Base-by-base conservation (phyloP, 2,329 filamentous ascomycete species). In the Aspergillus carbonarius region DNA sequence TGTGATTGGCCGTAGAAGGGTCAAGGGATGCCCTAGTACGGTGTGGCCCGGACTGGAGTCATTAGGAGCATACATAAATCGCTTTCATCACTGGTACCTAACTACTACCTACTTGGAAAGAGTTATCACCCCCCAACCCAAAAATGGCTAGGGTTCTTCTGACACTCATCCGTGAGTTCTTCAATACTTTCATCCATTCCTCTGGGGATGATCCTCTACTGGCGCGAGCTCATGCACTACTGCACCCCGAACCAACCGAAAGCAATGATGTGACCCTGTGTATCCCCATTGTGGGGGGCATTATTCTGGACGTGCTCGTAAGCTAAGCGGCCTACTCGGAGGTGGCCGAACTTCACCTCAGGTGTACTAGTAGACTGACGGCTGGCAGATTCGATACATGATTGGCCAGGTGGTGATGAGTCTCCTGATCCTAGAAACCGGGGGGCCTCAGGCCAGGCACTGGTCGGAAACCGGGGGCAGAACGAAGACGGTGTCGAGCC, bases 161-260 rank as follows among this genome's bases (percentile, higher is more conserved):
- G n/a, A 18, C 17, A 1, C 46, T 50, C 44, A 51, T 47, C 15
- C 46, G 51, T 13, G 25, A 55, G 27, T 20, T 51, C 3, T 37
- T 59, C 1, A 59, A 59, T 20, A 55, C 57, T 2, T 50, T 55
- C 15, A 55, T 59, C 20, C 35, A 55, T 15, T 55, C 57, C 8
- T 13, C 57, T 0, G 35, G 57, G 4, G 37, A 59, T 30, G 34
- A 55, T 23, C 57, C 57, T 6, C 46, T 58, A 7, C 51, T 58
- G 17, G 27, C 44, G 20, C 44, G 34, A 18, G 30, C 57, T 35
- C 51, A 58, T 55, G 18, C 18, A 35, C 34, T 35, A 13, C 46
- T 39, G 7, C 34, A 30, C 44, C 9, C 40, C 4, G 5, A 46
- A 25, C 51, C 51, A 37, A 34, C 27, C n/a, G 35, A 55, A 23